Conservation (phyloP, 768 basidiomycete genomes). For the Mycena kentingensis region DNA sequence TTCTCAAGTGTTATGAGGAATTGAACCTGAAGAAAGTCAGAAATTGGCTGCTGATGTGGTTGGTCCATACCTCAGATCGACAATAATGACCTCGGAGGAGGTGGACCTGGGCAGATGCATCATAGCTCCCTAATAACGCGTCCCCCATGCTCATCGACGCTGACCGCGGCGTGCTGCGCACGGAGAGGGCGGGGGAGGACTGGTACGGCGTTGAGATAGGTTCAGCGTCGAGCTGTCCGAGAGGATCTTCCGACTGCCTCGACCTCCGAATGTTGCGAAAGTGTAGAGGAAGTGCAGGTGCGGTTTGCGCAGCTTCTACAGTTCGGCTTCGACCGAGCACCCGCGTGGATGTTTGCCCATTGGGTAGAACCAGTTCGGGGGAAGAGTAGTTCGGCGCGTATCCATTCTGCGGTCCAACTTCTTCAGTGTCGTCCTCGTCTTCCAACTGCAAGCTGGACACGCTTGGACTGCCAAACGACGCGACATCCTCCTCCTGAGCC, state of each 20-base stretch:
- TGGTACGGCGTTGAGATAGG: constrained; percentile 53
- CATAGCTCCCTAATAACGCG: constrained; percentile 66
- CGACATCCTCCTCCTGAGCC: constrained; percentile 45
- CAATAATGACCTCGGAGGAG: constrained; percentile 86
- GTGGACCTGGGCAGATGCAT: constrained; percentile 63
- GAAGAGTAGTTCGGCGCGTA: constrained; percentile 19
- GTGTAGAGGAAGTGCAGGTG: constrained; percentile 70
- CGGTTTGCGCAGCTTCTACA: constrained; percentile 70
- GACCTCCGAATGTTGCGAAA: constrained; percentile 54
- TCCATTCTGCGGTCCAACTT: constrained; percentile 31
- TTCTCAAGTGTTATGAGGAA: constrained; percentile 88
- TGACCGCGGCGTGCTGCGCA: constrained; percentile 51
- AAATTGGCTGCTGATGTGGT: constrained; percentile 7
- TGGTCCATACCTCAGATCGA: constrained; percentile 70
- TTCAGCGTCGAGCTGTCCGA: constrained; percentile 65
- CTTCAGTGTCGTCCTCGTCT: constrained; percentile 29
- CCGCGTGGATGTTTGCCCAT: constrained; percentile 23
- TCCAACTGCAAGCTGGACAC: constrained; percentile 32
- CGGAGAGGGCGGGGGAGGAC: constrained; percentile 75
- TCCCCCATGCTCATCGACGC: constrained; percentile 51
- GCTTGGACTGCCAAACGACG: constrained; percentile 27
- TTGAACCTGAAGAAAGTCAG: constrained; percentile 57
- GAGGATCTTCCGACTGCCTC: constrained; percentile 69
- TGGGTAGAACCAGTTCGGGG: constrained; percentile 18
- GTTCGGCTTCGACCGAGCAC: constrained; percentile 45